Base-by-base conservation (phyloP, 192 early-diverging fungal species). In the Oehlia diaphana region DNA sequence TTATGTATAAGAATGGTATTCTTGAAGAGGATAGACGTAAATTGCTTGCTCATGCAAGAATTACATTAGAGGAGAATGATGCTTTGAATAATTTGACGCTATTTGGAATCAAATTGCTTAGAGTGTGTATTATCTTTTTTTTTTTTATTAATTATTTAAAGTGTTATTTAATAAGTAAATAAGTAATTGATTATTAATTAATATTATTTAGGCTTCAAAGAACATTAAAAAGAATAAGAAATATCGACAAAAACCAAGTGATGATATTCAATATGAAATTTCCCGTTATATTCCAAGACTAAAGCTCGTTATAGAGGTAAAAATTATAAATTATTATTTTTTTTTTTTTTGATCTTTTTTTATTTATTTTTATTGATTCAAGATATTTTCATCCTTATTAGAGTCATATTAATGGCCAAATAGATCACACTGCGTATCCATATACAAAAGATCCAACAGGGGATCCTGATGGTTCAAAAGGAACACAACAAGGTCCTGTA, bases 1-100 rank as follows among this genome's bases (percentile, higher is more conserved):
- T 94, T 21, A 92, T 94, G 49, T 89, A 92, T 12, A 90, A 93
- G 76, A 90, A 91, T n/a, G 94, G 92, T 47, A 88, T 96, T 13
- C 83, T 90, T 39, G 91, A 92, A 63, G 89, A 90, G 44, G 93
- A 96, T 67, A 82, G 92, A 4, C 88, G 92, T 13, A 84, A 88
- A 42, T 79, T 96, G 44, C 80, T 95, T 50, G 87, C 87, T 10
- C 89, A 89, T 77, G 92, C 95, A 35, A 90, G 92, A 72, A 81
- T 96, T 6, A 86, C 87, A 6, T 83, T 90, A n/a, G 89, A 92
- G 61, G 92, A 95, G 58, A 91, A 90, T 9, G 94, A 95, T 28
- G 94, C 92, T 1, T 92, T 96, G 70, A 92, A 89, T 31, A 96
- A 96, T 79, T 80, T 95, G 37, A 79, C 82, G 19, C 78, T 90